A percentile compares a stretch with the other conserved stretches of the same genome.
phyloP scores from a whole-genome alignment of 805 yeast species.

The Lipomyces kockii region DNA sequence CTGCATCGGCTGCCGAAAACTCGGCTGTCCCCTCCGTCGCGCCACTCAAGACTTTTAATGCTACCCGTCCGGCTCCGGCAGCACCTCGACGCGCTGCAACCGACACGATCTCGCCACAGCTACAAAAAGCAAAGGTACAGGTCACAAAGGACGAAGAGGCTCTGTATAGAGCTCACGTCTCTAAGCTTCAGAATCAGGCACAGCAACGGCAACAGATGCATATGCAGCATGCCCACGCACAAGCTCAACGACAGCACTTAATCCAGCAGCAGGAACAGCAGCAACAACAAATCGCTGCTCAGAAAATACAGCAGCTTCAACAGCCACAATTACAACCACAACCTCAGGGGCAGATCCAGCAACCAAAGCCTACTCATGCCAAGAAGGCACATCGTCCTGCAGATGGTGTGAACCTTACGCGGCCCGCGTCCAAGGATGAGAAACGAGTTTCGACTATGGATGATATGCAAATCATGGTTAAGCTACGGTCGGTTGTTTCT shows the following conservation, averaged over 20 bases:
- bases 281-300: constrained; percentile 28
- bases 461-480: constrained; percentile 72
- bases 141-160: constrained; percentile 36
- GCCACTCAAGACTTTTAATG: constrained; percentile 28
- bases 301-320: constrained; percentile 34
- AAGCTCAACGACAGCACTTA: constrained; percentile 25
- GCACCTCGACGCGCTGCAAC: constrained; percentile 25
- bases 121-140: constrained; percentile 1
- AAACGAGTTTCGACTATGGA: constrained; percentile 55
- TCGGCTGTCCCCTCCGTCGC: constrained; percentile 13
- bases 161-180: constrained; percentile 31
- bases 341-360: constrained; percentile 43
- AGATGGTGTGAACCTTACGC: constrained; percentile 21
- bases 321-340: constrained; percentile 25
- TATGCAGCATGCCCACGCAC: constrained; percentile 27
- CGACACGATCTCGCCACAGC: constrained; percentile 3
- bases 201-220: constrained; percentile 32
- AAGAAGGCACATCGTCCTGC: constrained; percentile 37
- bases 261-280: constrained; percentile 31
- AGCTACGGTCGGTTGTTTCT: constrained; percentile 75
- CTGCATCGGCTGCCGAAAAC: neutral
- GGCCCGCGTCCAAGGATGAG: constrained; percentile 11
- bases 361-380: constrained; percentile 49
- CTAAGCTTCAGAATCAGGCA: constrained; percentile 37
- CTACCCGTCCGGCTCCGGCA: constrained; percentile 34